Percentiles rank a stretch among this genome's conserved stretches.
Conservation (phyloP, 352 stramenopile genomes). For the Phytophthora pisi region DNA sequence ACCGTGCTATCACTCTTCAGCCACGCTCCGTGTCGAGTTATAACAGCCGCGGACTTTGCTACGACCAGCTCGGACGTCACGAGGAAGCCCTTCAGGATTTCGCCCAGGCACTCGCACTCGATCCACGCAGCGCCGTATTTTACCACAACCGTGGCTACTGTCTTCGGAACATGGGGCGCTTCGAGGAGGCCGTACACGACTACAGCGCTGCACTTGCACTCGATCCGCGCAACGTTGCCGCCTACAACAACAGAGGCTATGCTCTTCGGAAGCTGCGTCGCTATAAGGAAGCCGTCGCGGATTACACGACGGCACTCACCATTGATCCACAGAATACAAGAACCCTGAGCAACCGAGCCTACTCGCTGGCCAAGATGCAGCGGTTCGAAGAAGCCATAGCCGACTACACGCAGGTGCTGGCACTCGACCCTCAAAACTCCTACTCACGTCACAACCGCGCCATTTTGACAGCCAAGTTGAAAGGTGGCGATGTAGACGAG, state of each 20-base stretch:
- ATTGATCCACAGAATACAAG: slow-evolving; percentile 83
- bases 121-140: slow-evolving; percentile 78
- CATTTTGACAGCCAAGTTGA: slow-evolving; percentile 81
- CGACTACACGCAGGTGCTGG: slow-evolving; percentile 82
- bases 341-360: slow-evolving; percentile 85
- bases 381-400: slow-evolving; percentile 58
- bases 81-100: slow-evolving; percentile 82
- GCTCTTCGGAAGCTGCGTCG: slow-evolving; percentile 74
- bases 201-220: slow-evolving; percentile 69
- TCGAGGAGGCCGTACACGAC: slow-evolving; percentile 63
- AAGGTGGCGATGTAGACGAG: slow-evolving; percentile 44
- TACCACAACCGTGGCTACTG: slow-evolving; percentile 89
- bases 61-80: slow-evolving; percentile 67
- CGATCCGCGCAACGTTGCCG: slow-evolving; percentile 71
- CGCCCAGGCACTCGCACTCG: slow-evolving; percentile 59
- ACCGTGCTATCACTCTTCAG: slow-evolving; percentile 64
- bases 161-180: slow-evolving; percentile 83
- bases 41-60: slow-evolving; percentile 83
- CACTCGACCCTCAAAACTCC: slow-evolving; percentile 69
- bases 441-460: slow-evolving; percentile 89
- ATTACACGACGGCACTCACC: slow-evolving; percentile 76
- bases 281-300: slow-evolving; percentile 69
- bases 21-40: slow-evolving; percentile 70
- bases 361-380: slow-evolving; percentile 87
- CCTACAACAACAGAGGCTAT: slow-evolving; percentile 89